Conservation (phyloP, 805 yeast genomes). For the Wickerhamomyces chambardii region DNA sequence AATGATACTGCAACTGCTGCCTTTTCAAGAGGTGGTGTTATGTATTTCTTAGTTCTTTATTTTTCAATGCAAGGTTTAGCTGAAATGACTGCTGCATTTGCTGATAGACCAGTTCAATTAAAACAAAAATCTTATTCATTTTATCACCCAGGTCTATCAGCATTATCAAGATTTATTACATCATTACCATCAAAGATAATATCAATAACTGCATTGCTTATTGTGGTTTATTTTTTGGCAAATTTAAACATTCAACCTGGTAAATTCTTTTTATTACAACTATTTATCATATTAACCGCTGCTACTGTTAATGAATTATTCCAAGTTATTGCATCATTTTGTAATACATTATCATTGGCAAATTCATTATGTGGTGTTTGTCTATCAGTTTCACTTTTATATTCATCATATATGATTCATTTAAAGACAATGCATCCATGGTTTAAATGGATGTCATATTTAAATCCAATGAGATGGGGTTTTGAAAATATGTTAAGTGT, state of each 20-base stretch:
- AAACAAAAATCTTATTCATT: constrained; percentile 57
- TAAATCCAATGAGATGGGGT: constrained; percentile 38
- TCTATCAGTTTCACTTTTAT: constrained; percentile 32
- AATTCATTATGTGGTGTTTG: constrained; percentile 42
- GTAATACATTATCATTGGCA: constrained; percentile 35
- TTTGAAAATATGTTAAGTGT: constrained; percentile 47
- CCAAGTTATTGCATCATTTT: constrained; percentile 34
- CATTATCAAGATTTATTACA: constrained; percentile 44
- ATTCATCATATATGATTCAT: constrained; percentile 43
- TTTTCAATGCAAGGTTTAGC: constrained; percentile 54
- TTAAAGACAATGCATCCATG: constrained; percentile 45
- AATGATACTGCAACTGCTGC: constrained; percentile 42
- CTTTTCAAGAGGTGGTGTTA: constrained; percentile 53
- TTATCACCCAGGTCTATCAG: constrained; percentile 58
- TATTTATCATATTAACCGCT: constrained; percentile 25
- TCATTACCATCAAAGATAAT: constrained; percentile 48
- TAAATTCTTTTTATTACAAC: constrained; percentile 27
- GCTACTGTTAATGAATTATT: constrained; percentile 35
- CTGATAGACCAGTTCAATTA: constrained; percentile 52
- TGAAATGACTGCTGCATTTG: constrained; percentile 50
- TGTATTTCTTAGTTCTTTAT: constrained; percentile 52
- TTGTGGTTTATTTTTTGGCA: constrained; percentile 30
- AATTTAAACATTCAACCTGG: constrained; percentile 33
- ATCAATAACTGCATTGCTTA: constrained; percentile 37
- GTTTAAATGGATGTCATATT: constrained; percentile 48